phyloP scores from a whole-genome alignment of 2,329 filamentous ascomycete species.

The Rutstroemia sp. region DNA sequence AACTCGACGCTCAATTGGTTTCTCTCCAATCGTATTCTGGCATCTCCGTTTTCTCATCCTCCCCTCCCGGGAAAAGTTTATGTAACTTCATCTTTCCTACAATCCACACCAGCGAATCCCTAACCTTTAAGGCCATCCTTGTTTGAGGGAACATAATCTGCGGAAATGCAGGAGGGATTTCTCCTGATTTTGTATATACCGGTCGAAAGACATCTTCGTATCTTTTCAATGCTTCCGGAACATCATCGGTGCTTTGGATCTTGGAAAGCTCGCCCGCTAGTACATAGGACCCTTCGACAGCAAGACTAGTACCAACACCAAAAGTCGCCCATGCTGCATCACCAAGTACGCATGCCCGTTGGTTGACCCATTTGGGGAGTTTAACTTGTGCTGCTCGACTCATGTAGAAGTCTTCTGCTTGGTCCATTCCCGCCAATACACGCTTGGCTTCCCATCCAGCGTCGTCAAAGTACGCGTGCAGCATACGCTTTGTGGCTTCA shows the following conservation, averaged over 20 bases:
- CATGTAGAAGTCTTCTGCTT: conserved; percentile 34
- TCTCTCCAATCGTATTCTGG: conserved; percentile 31
- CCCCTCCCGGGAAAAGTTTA: conserved; percentile 28
- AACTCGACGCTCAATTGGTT: no score
- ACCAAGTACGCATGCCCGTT: conserved; percentile 41
- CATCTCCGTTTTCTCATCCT: conserved; percentile 30
- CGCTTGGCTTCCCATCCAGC: conserved; percentile 37
- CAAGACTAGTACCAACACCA: conserved; percentile 35
- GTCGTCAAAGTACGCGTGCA: conserved; percentile 26
- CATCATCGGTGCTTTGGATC: conserved; percentile 20
- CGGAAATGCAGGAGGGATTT: conserved; percentile 27
- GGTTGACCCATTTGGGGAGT: conserved; percentile 32
- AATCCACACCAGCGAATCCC: conserved; percentile 36
- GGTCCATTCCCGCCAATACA: conserved; percentile 32
- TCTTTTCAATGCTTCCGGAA: conserved; percentile 28
- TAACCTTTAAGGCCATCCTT: conserved; percentile 37
- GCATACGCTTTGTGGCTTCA: conserved; percentile 27
- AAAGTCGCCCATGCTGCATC: conserved; percentile 42
- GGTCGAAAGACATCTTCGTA: conserved; percentile 34
- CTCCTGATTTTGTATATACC: conserved; percentile 19
- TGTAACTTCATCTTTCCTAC: conserved; percentile 26
- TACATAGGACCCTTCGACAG: conserved; percentile 37
- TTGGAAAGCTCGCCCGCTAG: conserved; percentile 37
- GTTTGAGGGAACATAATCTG: conserved; percentile 38
- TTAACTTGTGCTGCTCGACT: conserved; percentile 34